phyloP scores from a whole-genome alignment of 2,329 filamentous ascomycete species.

The Ophiognomonia clavigignenti-juglandacearum region DNA sequence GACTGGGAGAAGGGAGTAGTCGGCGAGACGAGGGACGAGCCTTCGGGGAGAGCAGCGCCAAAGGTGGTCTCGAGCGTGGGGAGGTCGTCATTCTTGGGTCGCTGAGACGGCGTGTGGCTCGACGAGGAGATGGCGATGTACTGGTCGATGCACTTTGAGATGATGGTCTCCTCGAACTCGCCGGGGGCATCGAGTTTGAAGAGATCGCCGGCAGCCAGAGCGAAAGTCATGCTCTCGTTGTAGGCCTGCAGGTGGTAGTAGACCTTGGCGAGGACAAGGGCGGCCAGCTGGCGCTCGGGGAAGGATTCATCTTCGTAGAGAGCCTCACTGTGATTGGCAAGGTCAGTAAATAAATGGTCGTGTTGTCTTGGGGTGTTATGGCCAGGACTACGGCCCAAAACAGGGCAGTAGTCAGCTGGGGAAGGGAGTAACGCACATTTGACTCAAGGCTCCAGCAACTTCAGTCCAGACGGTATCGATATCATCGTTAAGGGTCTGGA shows the following conservation, averaged over 20 bases:
- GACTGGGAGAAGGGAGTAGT: constrained; percentile 96
- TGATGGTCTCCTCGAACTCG: constrained; percentile 98
- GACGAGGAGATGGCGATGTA: constrained; percentile 74
- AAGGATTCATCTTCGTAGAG: constrained; percentile 96
- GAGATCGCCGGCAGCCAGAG: constrained; percentile 86
- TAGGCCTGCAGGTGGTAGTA: constrained; percentile 99
- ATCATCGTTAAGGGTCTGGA: constrained; percentile 92
- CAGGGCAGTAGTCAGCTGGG: no score
- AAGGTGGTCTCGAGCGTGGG: constrained; percentile 80
- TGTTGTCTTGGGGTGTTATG: no score
- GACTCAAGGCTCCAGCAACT: constrained; percentile 83
- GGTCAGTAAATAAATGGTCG: constrained; percentile 13
- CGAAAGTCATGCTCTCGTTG: constrained; percentile 98
- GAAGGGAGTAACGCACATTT: constrained; percentile 73
- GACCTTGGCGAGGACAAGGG: constrained; percentile 92
- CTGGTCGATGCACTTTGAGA: constrained; percentile 96
- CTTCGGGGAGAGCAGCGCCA: constrained; percentile 60
- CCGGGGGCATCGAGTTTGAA: constrained; percentile 88
- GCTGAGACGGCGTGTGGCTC: constrained; percentile 41
- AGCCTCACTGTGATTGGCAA: constrained; percentile 63
- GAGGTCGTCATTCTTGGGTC: constrained; percentile 41
- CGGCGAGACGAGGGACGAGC: constrained; percentile 71
- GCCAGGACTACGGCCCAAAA: no score
- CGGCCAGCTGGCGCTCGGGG: constrained; percentile 87
- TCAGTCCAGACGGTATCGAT: constrained; percentile 98